phyloP scores from a whole-genome alignment of 768 basidiomycete species.

The Psilocybe azurescens region DNA sequence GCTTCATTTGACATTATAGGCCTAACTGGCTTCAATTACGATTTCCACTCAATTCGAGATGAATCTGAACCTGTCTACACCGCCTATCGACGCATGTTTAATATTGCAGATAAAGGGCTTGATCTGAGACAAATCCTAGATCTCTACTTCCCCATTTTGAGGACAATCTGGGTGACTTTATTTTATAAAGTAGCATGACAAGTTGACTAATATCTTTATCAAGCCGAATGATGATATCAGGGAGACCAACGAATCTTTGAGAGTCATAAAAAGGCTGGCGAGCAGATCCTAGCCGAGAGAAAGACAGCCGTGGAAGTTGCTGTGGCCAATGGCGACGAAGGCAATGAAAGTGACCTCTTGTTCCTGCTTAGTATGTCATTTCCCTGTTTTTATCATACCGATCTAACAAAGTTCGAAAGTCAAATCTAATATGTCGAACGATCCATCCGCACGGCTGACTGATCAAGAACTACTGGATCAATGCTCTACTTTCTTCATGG shows the following conservation, averaged over 20 bases:
- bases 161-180: constrained; percentile 47
- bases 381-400: background rate
- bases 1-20: constrained; percentile 71
- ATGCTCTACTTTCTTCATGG: constrained; percentile 68
- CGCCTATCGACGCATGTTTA: constrained; percentile 56
- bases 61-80: constrained; percentile 53
- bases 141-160: constrained; percentile 50
- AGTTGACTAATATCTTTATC: background rate
- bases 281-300: constrained; percentile 47
- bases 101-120: constrained; percentile 51
- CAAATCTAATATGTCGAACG: constrained; percentile 59
- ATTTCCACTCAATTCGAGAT: constrained; percentile 53
- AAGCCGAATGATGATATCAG: constrained; percentile 6
- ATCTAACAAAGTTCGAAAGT: constrained; percentile 41
- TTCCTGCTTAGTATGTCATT: constrained; percentile 49
- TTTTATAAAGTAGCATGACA: background rate
- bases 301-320: constrained; percentile 42
- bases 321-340: constrained; percentile 27
- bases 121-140: constrained; percentile 44
- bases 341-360: constrained; percentile 52
- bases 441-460: constrained; percentile 51
- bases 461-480: constrained; percentile 68
- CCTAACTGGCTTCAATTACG: constrained; percentile 58
- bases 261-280: constrained; percentile 47
- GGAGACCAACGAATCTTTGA: constrained; percentile 41